Conservation (phyloP, 805 yeast species). For the Citeromyces nyonsensis region DNA sequence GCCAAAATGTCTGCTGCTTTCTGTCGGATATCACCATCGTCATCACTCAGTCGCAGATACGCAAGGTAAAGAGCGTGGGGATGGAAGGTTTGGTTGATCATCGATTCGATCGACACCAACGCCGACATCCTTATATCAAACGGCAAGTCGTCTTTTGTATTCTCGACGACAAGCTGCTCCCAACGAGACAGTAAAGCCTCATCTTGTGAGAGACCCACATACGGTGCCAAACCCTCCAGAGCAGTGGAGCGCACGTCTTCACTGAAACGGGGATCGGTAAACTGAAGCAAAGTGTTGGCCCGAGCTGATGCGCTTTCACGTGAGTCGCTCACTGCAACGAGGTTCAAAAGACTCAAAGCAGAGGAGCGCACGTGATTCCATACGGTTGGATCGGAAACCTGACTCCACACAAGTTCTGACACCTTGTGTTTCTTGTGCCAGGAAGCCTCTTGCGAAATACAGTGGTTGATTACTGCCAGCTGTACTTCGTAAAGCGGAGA, state of each 20-base stretch:
- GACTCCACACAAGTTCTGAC: slow-evolving; percentile 9
- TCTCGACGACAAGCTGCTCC: slow-evolving; percentile 12
- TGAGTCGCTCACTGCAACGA: slow-evolving; percentile 2
- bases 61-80: slow-evolving; percentile 14
- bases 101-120: slow-evolving; percentile 21
- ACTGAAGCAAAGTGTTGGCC: slow-evolving; percentile 13
- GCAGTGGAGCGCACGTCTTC: slow-evolving; percentile 32
- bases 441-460: slow-evolving; percentile 5
- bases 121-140: slow-evolving; percentile 28
- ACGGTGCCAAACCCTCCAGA: slow-evolving; percentile 34
- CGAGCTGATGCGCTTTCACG: slow-evolving; percentile 6
- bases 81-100: background rate
- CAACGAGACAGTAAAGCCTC: slow-evolving; percentile 9
- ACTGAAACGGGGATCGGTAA: slow-evolving; percentile 16
- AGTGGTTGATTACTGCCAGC: slow-evolving; percentile 19
- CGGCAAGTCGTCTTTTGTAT: slow-evolving; percentile 26
- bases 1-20: slow-evolving; percentile 26
- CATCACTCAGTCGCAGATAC: slow-evolving; percentile 30
- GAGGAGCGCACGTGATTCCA: slow-evolving; percentile 29
- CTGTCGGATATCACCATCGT: slow-evolving; percentile 44
- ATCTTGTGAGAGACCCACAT: slow-evolving; percentile 10
- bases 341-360: slow-evolving; percentile 19
- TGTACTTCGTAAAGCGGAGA: slow-evolving; percentile 30
- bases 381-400: slow-evolving; percentile 8
- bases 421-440: slow-evolving; percentile 1